phyloP scores from a whole-genome alignment of 192 early-diverging fungal genomes.

The Spizellomyces sp. region DNA sequence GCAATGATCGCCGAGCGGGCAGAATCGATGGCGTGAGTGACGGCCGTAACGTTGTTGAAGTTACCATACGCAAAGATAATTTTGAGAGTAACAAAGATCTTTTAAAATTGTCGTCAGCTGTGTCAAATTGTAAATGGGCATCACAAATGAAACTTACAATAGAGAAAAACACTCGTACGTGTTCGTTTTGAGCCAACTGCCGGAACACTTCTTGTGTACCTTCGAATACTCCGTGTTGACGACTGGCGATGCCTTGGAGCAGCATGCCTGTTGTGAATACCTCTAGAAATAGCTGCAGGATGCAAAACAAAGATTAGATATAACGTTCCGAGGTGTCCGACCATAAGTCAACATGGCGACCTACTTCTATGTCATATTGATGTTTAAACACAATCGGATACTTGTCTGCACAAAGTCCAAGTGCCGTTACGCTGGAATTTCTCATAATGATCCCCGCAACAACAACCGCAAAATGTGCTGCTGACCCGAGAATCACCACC shows the following conservation, averaged over 20 bases:
- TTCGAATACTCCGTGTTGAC: slow-evolving; percentile 10
- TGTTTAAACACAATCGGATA: slow-evolving; percentile 35
- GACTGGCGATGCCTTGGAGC: slow-evolving; percentile 20
- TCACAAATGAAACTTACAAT: slow-evolving; percentile 6
- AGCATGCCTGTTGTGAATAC: slow-evolving; percentile 22
- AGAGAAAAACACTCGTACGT: slow-evolving; percentile 28
- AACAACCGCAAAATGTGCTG: slow-evolving; percentile 27
- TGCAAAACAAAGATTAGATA: not conserved
- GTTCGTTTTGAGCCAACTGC: slow-evolving; percentile 31
- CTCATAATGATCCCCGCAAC: not conserved
- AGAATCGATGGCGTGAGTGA: slow-evolving; percentile 32
- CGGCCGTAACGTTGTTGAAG: slow-evolving; percentile 8
- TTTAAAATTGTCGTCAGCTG: not conserved
- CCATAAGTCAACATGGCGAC: not conserved
- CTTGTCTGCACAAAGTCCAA: slow-evolving; percentile 21
- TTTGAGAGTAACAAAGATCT: slow-evolving; percentile 35
- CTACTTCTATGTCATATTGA: slow-evolving; percentile 38
- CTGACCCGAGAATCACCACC: slow-evolving; percentile 7
- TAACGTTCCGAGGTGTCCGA: not conserved
- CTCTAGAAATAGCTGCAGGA: slow-evolving; percentile 27
- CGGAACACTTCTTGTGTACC: slow-evolving; percentile 33
- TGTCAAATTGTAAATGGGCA: not conserved
- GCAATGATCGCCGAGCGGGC: slow-evolving; percentile 33
- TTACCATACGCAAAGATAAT: slow-evolving; percentile 24
- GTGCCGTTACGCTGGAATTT: not conserved